Conservation (phyloP, 192 early-diverging fungal genomes). For the Diversispora eburnea region DNA sequence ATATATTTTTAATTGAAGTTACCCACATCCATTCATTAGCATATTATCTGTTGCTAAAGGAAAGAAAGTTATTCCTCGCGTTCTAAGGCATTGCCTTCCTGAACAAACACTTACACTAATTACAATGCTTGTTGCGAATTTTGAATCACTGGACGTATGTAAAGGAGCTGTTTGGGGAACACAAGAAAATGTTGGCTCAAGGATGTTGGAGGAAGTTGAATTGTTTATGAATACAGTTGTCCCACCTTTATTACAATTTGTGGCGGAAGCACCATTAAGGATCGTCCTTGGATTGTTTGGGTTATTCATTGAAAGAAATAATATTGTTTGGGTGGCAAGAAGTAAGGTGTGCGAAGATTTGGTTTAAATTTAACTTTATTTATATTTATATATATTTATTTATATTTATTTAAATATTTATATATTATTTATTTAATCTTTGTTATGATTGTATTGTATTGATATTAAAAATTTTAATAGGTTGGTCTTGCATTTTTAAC, state of each 20-base stretch:
- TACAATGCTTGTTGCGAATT: conserved; percentile 71
- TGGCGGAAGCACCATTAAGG: conserved; percentile 79
- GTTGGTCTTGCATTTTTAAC: conserved; percentile 87
- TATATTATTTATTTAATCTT: too few species aligned
- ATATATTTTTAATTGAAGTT: conserved; percentile 32
- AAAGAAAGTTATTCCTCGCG: conserved; percentile 81
- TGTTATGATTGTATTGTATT: too few species aligned
- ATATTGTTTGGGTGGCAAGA: conserved; percentile 79
- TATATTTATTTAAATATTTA: conserved; percentile 19
- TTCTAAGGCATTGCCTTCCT: conserved; percentile 68
- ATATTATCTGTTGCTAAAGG: conserved; percentile 87
- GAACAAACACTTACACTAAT: conserved; percentile 79
- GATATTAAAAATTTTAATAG: too few species aligned
- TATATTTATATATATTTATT: neutral
- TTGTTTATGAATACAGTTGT: conserved; percentile 87
- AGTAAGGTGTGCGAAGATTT: conserved; percentile 48
- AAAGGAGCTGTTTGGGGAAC: conserved; percentile 45
- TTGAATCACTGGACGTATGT: conserved; percentile 70
- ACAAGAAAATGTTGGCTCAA: conserved; percentile 9
- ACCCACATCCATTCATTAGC: conserved; percentile 85
- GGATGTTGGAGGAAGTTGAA: conserved; percentile 67
- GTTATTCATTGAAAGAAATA: conserved; percentile 86
- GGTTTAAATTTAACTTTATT: neutral
- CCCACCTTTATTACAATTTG: conserved; percentile 74
- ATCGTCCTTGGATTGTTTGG: conserved; percentile 77